A percentile compares a stretch with the other conserved stretches of the same genome.
These are phyloP conservation scores for Salvia splendens DNA, from an alignment of 257 asterid genomes.

Conservation along the genomic window DNA sequence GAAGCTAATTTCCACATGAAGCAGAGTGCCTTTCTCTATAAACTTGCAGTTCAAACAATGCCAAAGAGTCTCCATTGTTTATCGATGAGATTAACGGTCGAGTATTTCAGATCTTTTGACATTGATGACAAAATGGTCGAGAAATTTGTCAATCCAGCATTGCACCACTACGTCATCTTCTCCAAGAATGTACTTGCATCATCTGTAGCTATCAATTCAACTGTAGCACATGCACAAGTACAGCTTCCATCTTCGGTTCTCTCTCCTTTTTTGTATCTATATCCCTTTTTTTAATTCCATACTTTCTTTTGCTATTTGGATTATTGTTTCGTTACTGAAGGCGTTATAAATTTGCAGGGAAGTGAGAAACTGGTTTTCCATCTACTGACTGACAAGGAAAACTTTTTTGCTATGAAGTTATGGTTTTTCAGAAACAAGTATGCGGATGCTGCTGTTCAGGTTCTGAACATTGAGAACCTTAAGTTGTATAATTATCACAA, in stretches of 20 bases:
- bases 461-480: slow-evolving; percentile 77
- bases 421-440: slow-evolving; percentile 78
- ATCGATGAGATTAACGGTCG: slow-evolving; percentile 91
- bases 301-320: slow-evolving; percentile 17
- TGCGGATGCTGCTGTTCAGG: slow-evolving; percentile 78
- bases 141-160: slow-evolving; percentile 63
- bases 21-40: slow-evolving; percentile 98
- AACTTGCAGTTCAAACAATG: slow-evolving; percentile 93
- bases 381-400: slow-evolving; percentile 83
- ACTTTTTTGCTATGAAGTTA: slow-evolving; percentile 81
- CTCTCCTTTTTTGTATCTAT: slow-evolving; percentile 19
- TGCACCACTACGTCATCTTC: slow-evolving; percentile 82
- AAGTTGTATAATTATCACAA: slow-evolving; percentile 52
- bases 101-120: slow-evolving; percentile 72
- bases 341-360: slow-evolving; percentile 58
- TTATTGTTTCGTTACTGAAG: slow-evolving; percentile 28
- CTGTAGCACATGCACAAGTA: slow-evolving; percentile 78
- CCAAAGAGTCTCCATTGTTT: slow-evolving; percentile 97
- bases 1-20: slow-evolving; percentile 92
- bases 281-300: neutral
- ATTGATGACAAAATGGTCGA: slow-evolving; percentile 50
- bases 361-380: slow-evolving; percentile 80
- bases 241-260: slow-evolving; percentile 29
- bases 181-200: slow-evolving; percentile 85
- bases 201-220: slow-evolving; percentile 85